Evolutionary conservation across 2,329 filamentous ascomycete genomes (phyloP).

Genomic region (Epichloe typhina): DNA sequence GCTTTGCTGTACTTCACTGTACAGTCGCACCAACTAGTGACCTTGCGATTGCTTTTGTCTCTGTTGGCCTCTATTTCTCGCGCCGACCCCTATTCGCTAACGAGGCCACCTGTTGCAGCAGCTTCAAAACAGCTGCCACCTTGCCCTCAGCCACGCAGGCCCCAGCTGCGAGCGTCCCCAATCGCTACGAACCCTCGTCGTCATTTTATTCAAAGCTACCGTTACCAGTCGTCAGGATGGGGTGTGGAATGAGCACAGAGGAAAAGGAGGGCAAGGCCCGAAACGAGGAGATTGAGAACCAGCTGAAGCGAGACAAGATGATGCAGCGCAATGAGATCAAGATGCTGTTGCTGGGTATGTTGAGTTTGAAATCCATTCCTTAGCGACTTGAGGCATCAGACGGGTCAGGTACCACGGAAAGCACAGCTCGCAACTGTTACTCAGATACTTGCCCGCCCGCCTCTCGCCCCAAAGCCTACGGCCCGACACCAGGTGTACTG

Average conservation of each 20-base stretch:
- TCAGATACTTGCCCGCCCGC: not conserved
- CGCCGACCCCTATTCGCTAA: not conserved
- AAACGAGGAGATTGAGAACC: constrained; percentile 99
- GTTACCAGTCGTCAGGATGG: constrained; percentile 57
- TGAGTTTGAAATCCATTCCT: too few relatives aligned
- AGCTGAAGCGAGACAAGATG: constrained; percentile 97
- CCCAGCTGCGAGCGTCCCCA: not conserved
- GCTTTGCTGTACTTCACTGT: not conserved
- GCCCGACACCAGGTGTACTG: not conserved
- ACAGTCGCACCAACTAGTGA: not conserved
- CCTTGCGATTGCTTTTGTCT: not conserved
- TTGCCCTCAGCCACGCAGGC: not conserved
- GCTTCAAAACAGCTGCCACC: not conserved
- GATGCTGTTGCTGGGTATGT: constrained; percentile 89
- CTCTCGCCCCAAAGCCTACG: too few relatives aligned
- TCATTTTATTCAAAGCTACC: not conserved
- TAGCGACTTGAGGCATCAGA: not conserved
- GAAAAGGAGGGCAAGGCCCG: constrained; percentile 99
- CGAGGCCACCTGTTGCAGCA: not conserved
- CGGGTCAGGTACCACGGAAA: not conserved
- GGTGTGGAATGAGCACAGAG: constrained; percentile 99
- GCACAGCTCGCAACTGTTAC: not conserved
- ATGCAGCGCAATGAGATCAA: constrained; percentile 99
- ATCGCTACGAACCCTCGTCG: not conserved
- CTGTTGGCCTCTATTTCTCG: not conserved